These are phyloP conservation scores for Aegilops bicornis DNA, from an alignment of 176 grass and related monocot genomes.

Conservation along the genomic window DNA sequence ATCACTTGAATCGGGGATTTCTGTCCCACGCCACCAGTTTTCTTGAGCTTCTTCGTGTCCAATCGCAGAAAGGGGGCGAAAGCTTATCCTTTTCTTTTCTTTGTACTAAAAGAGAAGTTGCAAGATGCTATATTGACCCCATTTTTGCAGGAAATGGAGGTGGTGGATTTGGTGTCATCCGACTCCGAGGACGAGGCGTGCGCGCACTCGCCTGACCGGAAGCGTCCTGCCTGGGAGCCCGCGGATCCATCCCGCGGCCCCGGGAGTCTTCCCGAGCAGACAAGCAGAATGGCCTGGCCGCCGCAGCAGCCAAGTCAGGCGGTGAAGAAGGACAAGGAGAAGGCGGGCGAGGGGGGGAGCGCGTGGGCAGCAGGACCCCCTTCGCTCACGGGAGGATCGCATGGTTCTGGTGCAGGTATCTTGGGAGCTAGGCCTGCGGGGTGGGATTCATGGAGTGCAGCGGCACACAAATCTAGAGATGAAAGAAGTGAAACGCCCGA, in stretches of 20 bases:
- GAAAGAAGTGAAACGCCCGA: neutral
- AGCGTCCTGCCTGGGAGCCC: conserved; percentile 1
- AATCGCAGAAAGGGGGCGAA: neutral
- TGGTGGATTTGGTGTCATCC: conserved; percentile 33
- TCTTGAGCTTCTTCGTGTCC: neutral
- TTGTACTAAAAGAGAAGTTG: neutral
- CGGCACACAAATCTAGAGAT: neutral
- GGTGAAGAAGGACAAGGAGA: conserved; percentile 44
- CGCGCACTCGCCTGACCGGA: conserved; percentile 26
- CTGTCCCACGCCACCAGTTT: neutral
- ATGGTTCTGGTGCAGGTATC: neutral
- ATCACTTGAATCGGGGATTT: neutral
- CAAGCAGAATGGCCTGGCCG: neutral
- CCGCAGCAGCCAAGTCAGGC: neutral
- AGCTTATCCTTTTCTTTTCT: neutral
- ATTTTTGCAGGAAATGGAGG: conserved; percentile 44
- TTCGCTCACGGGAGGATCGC: neutral
- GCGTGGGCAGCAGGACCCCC: conserved; percentile 14
- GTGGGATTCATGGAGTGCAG: conserved; percentile 17
- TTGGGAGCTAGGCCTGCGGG: neutral
- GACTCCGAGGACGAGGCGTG: conserved; percentile 32
- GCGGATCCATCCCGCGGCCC: neutral
- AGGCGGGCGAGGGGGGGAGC: conserved; percentile 10
- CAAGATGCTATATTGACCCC: neutral
- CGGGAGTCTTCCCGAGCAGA: neutral